Conservation (phyloP, 2,329 filamentous ascomycete genomes). For the Talaromyces sp. region DNA sequence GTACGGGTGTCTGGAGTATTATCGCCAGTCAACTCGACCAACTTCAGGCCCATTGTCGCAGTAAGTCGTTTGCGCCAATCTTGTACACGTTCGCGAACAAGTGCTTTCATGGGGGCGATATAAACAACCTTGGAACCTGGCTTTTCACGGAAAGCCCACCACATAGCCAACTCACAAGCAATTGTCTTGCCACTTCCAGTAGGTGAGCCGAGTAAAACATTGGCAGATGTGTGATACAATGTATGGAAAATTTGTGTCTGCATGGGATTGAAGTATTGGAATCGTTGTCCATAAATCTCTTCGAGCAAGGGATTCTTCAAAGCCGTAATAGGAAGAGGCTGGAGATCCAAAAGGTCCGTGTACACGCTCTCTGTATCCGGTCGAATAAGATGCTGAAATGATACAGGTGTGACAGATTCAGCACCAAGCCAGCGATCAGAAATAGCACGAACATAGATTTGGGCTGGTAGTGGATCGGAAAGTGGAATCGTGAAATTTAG, state of each 20-base stretch:
- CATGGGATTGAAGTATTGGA: conserved; percentile 98
- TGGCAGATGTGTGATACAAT: conserved; percentile 84
- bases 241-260: conserved; percentile 98
- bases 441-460: conserved; percentile 91
- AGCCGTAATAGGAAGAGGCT: conserved; percentile 79
- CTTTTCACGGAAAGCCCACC: conserved; percentile 95
- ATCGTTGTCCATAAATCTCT: conserved; percentile 79
- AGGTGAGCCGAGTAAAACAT: conserved; percentile 89
- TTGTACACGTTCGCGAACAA: conserved; percentile 91
- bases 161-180: conserved; percentile 94
- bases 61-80: conserved; percentile 87
- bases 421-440: conserved; percentile 96
- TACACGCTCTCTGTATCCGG: conserved; percentile 97
- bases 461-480: conserved; percentile 84
- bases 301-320: conserved; percentile 83
- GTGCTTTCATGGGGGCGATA: conserved; percentile 98
- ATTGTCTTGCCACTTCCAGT: conserved; percentile 98
- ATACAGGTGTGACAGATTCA: conserved; percentile 90
- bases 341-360: conserved; percentile 85
- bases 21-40: conserved; percentile 94
- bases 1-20: conserved; percentile 96
- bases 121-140: conserved; percentile 97
- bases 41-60: conserved; percentile 73
- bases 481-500: conserved; percentile 96
- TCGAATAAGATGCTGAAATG: conserved; percentile 94